Percentiles rank a stretch among this genome's conserved stretches.
phyloP scores from a whole-genome alignment of 345 rosid genomes.

The Dovyalis caffra region DNA sequence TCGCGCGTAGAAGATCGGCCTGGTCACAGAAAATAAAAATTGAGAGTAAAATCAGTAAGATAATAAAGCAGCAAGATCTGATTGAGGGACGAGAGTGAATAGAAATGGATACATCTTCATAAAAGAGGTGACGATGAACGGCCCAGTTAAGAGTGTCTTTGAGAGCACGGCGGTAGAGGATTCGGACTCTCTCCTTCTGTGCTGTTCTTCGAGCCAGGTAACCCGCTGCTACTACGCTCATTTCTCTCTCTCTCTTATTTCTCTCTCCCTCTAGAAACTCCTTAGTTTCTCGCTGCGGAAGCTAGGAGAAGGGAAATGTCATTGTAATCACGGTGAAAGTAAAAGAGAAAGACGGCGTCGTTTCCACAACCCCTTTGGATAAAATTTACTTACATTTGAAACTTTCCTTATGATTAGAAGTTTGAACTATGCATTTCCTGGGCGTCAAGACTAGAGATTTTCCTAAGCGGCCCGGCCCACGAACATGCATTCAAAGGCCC shows the following conservation, averaged over 20 bases:
- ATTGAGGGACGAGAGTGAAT: neutral
- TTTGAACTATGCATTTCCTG: too few species aligned
- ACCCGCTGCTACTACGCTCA: constrained; percentile 72
- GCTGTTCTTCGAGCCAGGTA: constrained; percentile 82
- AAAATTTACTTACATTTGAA: too few species aligned
- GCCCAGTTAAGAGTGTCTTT: constrained; percentile 96
- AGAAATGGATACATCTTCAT: constrained; percentile 50
- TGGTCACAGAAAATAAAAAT: constrained; percentile 11
- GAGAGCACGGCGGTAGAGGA: constrained; percentile 93
- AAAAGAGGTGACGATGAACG: constrained; percentile 94
- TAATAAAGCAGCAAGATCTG: constrained; percentile 3
- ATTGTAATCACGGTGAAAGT: neutral
- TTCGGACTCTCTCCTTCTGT: constrained; percentile 85
- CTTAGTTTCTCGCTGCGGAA: neutral
- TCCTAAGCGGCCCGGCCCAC: too few species aligned
- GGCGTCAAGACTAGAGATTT: too few species aligned
- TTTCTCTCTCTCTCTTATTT: constrained; percentile 23
- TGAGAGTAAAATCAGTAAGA: neutral
- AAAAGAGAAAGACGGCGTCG: neutral
- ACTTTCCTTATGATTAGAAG: too few species aligned
- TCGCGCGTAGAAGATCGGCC: constrained; percentile 82
- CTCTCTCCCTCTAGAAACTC: neutral
- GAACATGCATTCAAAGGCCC: too few species aligned
- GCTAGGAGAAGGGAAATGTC: neutral
- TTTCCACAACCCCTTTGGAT: neutral